Evolutionary conservation across 2,329 filamentous ascomycete genomes (phyloP).

Genomic region (Aciculosporium take): DNA sequence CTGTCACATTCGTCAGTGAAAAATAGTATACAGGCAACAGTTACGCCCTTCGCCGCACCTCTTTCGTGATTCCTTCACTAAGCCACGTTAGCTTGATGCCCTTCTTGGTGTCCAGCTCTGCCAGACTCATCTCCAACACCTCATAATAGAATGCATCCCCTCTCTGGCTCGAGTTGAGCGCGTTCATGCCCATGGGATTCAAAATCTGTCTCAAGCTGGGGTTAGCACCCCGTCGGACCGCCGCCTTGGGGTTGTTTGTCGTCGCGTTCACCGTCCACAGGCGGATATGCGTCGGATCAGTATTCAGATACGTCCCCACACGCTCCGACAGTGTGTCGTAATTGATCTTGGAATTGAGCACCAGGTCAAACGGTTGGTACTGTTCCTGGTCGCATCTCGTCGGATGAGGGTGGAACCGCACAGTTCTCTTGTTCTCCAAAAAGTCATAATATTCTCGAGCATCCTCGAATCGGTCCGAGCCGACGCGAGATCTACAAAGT

Average conservation of each 20-base stretch:
- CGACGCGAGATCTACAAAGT: constrained; percentile 9
- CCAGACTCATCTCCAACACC: constrained; percentile 82
- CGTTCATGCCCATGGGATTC: constrained; percentile 51
- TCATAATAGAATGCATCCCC: constrained; percentile 80
- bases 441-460: constrained; percentile 88
- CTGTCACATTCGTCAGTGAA: constrained; percentile 23
- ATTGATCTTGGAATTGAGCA: constrained; percentile 72
- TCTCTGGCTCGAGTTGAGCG: constrained; percentile 55
- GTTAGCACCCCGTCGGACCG: constrained; percentile 58
- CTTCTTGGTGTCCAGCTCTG: constrained; percentile 89
- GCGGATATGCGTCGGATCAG: constrained; percentile 75
- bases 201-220: constrained; percentile 70
- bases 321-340: constrained; percentile 81
- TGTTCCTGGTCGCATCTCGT: constrained; percentile 38
- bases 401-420: constrained; percentile 62
- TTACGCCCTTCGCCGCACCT: constrained; percentile 47
- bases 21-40: too few relatives aligned
- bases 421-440: constrained; percentile 65
- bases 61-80: constrained; percentile 81
- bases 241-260: constrained; percentile 61
- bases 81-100: constrained; percentile 70
- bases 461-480: constrained; percentile 46
- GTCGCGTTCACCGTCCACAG: constrained; percentile 75
- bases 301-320: constrained; percentile 61
- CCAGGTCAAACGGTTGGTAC: constrained; percentile 57